Percentiles rank a stretch among this genome's conserved stretches.
phyloP scores from a whole-genome alignment of 192 early-diverging fungal genomes.

The Cetraspora pellucida region DNA sequence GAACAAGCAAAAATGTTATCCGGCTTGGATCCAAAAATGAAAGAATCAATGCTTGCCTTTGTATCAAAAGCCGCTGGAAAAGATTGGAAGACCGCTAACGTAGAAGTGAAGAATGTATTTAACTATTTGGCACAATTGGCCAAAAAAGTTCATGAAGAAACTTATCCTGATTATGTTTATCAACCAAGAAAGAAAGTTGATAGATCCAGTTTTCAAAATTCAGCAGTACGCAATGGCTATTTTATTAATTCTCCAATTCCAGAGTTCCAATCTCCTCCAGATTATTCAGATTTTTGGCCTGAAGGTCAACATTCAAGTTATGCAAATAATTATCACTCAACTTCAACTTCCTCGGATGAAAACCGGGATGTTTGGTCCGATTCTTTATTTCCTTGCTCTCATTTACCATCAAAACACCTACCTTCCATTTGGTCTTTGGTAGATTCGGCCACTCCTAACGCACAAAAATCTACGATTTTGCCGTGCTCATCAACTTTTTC shows the following conservation, averaged over 20 bases:
- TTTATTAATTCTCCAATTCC: neutral
- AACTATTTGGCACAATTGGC: slow-evolving; percentile 15
- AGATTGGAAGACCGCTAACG: neutral
- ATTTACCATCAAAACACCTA: too few species aligned
- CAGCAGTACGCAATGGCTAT: neutral
- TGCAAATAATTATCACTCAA: too few species aligned
- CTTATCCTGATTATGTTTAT: slow-evolving; percentile 18
- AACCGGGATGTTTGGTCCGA: too few species aligned
- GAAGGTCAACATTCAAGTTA: too few species aligned
- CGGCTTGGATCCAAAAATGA: neutral
- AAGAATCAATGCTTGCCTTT: neutral
- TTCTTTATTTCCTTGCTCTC: too few species aligned
- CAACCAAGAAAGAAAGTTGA: slow-evolving; percentile 11
- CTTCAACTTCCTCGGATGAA: too few species aligned
- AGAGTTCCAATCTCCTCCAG: neutral
- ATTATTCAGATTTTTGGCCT: neutral
- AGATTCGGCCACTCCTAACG: too few species aligned
- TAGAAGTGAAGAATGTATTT: neutral
- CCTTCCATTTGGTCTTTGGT: too few species aligned
- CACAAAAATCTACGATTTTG: too few species aligned
- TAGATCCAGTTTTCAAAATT: neutral
- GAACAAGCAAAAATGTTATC: neutral
- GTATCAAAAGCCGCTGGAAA: slow-evolving; percentile 13
- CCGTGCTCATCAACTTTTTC: too few species aligned
- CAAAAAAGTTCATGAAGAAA: slow-evolving; percentile 6